Evolutionary conservation across 163 green algal species (phyloP), one percentile per base, ranked within the genome.

Genomic region (Scenedesmus sp.): DNA sequence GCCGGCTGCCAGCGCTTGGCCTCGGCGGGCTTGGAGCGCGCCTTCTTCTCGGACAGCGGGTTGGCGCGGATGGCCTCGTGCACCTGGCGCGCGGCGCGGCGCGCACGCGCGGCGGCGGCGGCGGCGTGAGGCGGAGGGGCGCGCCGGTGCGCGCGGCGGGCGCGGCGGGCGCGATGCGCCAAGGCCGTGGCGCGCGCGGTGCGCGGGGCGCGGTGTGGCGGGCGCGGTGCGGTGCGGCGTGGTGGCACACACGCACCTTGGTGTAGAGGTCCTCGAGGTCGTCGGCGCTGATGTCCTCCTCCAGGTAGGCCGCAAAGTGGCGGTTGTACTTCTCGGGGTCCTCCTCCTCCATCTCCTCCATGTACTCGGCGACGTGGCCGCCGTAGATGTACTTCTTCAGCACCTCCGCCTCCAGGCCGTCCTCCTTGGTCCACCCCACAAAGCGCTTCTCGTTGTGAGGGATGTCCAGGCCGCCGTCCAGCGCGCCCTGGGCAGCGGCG

Each of bases 361-460:
- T 99, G 94, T 99, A 99, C 88, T 99, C 96, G 15, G 88, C 88
- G 26, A 99, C 92, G 80, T 98, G 93, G 66, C 95, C 92, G 70
- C 96, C 95, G 78, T 93, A 95, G 89, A 99, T 99, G 92, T 99
- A 98, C 85, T 96, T 97, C 70, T 90, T 86, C 79, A 99, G 86
- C 70, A 90, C 84, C 85, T 99, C 96, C 20, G 94, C 71, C 78
- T 99, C 95, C 50, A 97, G 89, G 75, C 89, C 89, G 90, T 98
- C 98, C 87, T 83, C 82, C 39, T 83, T 77, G 83, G 93, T 90
- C 81, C 97, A 99, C 54, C 96, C 96, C 44, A 97, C 93, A 87
- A 98, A 97, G 71, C 96, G 92, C 94, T 99, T 99, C 80, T 99
- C 96, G 83, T 91, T 97, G 94, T 99, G 96, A 42, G 96, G 96